Evolutionary conservation across 768 basidiomycete species (phyloP), one percentile per base, ranked within the genome.

Genomic region (Phanerochaete carnosa): DNA sequence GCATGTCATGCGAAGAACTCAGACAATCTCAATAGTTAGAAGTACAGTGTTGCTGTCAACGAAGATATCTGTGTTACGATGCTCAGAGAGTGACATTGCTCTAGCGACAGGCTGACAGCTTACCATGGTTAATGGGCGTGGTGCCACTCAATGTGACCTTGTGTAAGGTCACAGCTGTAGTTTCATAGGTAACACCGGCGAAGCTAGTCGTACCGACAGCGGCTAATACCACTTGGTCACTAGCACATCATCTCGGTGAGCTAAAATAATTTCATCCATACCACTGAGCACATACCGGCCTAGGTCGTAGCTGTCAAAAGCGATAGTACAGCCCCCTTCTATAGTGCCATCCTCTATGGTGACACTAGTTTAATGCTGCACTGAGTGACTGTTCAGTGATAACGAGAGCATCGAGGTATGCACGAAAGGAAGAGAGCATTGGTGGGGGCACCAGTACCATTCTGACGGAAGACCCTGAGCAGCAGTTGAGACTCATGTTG

Each of bases 81-180:
- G n/a, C n/a, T n/a, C n/a, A n/a, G n/a, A n/a, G n/a, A n/a, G n/a
- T n/a, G n/a, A n/a, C n/a, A n/a, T n/a, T n/a, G n/a, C n/a, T n/a
- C n/a, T n/a, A n/a, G n/a, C n/a, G n/a, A n/a, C n/a, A n/a, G n/a
- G n/a, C n/a, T n/a, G n/a, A n/a, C n/a, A n/a, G n/a, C 73, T 22
- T 54, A 79, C 81, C 79, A 32, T 82, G 81, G 58, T 82, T 80
- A 6, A 83, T 64, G 3, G 84, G 82, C 8, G 67, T 45, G 39
- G 75, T 67, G 7, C 87, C 86, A 16, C 79, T 60, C 8, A 78
- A 61, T 47, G 87, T 75, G n/a, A 87, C 73, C 5, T 82, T 82
- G 2, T 78, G 79, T 26, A 86, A 30, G 51, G 78, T 79, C 59
- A 74, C 57, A 5, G 71, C 76, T 1, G 68, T 71, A 0, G 84